Conservation (phyloP, 148 eudicot genomes). For the Amaranthus hypochondriacus region DNA sequence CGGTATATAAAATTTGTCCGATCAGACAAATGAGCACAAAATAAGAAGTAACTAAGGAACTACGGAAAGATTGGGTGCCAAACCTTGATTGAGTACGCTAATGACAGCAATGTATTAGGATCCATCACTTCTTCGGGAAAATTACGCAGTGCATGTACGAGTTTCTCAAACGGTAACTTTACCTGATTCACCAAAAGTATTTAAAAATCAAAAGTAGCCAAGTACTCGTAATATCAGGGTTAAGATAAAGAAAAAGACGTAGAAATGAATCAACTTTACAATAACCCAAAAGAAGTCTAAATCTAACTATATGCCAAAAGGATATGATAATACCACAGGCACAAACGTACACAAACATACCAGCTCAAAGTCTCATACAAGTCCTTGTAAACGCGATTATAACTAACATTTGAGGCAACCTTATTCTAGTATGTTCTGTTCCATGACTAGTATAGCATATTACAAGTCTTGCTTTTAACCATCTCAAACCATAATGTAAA, state of each 20-base stretch:
- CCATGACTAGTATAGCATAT: no score
- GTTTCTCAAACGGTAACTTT: slow-evolving; percentile 87
- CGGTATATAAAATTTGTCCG: no score
- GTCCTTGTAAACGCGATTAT: no score
- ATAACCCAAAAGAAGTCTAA: no score
- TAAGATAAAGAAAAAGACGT: not conserved
- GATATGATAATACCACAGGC: no score
- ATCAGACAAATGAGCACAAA: slow-evolving; percentile 1
- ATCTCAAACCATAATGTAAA: no score
- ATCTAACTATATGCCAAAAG: no score
- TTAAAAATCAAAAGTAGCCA: not conserved
- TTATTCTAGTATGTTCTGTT: no score
- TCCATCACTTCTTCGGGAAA: slow-evolving; percentile 92
- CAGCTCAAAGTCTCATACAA: no score
- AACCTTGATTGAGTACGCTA: slow-evolving; percentile 92
- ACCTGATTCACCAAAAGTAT: slow-evolving; percentile 39
- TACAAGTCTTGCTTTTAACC: no score
- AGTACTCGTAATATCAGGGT: not conserved
- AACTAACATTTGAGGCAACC: no score
- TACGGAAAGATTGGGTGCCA: slow-evolving; percentile 16
- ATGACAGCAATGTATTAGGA: slow-evolving; percentile 74
- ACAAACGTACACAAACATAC: no score
- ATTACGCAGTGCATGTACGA: slow-evolving; percentile 79
- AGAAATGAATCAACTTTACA: not conserved
- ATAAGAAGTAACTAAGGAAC: not conserved